Conservation (phyloP, 495 filamentous ascomycete species). For the Aspergillus bertholletiae region DNA sequence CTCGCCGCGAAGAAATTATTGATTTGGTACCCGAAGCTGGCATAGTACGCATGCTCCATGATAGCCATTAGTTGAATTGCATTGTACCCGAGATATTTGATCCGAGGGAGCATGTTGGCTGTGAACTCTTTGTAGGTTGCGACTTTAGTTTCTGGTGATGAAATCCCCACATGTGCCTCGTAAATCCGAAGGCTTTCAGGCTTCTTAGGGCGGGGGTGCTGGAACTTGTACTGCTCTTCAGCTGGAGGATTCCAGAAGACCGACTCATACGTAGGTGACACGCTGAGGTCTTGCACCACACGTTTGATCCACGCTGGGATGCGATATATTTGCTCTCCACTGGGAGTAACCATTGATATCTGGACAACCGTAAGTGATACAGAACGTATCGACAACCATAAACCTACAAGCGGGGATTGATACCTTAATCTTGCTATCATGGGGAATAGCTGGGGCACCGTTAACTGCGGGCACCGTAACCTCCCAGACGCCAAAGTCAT, state of each 20-base stretch:
- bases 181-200: constrained; percentile 86
- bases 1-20: constrained; percentile 98
- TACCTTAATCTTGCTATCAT: constrained; percentile 95
- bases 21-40: constrained; percentile 97
- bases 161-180: constrained; percentile 97
- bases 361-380: constrained; percentile 32
- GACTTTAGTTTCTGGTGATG: constrained; percentile 82
- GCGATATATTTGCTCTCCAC: constrained; percentile 77
- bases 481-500: constrained; percentile 85
- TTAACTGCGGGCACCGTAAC: constrained; percentile 70
- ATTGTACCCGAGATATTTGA: constrained; percentile 90
- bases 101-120: constrained; percentile 82
- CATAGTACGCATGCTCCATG: constrained; percentile 99
- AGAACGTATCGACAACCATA: too few relatives aligned
- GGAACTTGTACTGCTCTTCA: constrained; percentile 72
- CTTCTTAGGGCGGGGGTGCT: constrained; percentile 77
- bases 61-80: constrained; percentile 98
- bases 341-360: constrained; percentile 82
- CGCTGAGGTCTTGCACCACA: constrained; percentile 84
- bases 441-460: constrained; percentile 76
- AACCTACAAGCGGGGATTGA: too few relatives aligned
- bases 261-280: constrained; percentile 90
- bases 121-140: constrained; percentile 98
- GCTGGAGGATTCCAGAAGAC: constrained; percentile 94
- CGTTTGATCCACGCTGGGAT: constrained; percentile 96